Evolutionary conservation across 108 stramenopile genomes (phyloP), one percentile per base, ranked within the genome.

Genomic region (Nitzschia sp.): DNA sequence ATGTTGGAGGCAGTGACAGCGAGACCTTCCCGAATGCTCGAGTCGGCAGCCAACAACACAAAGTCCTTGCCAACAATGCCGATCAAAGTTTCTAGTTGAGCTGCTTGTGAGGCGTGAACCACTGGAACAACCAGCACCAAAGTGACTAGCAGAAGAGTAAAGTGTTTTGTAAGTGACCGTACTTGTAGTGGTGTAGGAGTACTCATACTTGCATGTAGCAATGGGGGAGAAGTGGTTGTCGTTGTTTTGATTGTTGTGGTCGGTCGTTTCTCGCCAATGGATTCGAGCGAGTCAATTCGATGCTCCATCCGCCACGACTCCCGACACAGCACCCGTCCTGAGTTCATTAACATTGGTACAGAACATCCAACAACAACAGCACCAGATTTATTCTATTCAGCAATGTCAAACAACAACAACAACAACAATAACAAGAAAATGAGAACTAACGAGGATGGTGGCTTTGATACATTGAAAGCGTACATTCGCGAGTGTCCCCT

Each of bases 11-110:
- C 83, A 20, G 90, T 88, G 73, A 86, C 63, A 8, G 86, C 64
- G 41, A 88, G 84, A 25, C 82, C 79, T 24, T 75, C 67, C 3
- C 69, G 75, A 0, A 83, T 72, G 40, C 79, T 75, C 8, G 87
- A 84, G 70, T 89, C 87, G 14, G 87, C 87, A 42, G 82, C 91
- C 69, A 92, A 63, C 78, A 92, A 63, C 24, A 92, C 64, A 57
- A 87, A 92, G 76, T 92, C 91, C 19, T 76, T 73, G 12, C 90
- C 90, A 9, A 83, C 83, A 51, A 92, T 78, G 7, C 83, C 91
- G 24, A 92, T 82, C 54, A 92, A 67, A 3, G 90, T 91, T 64
- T 91, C 90, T n/a, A 63, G 65, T 63, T 62, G 63, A 9, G 79
- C 79, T 12, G 74, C 79, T 48, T 56, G 57, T 7, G 73, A 75